phyloP scores from a whole-genome alignment of 306 rosid species.

The Cicer bijugum region DNA sequence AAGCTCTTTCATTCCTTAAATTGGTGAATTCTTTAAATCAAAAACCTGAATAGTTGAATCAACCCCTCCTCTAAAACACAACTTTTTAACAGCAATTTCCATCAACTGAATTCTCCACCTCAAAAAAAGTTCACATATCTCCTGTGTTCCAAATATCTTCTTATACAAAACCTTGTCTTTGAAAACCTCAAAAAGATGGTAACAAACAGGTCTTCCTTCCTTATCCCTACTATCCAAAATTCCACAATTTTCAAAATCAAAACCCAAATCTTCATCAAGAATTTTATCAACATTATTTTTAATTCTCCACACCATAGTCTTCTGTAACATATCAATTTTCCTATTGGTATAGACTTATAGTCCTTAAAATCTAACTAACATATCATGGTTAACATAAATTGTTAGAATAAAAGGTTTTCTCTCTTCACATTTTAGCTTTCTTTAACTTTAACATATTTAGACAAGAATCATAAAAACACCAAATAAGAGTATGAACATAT shows the following conservation, averaged over 20 bases:
- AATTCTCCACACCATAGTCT: slow-evolving; percentile 66
- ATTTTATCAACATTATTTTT: slow-evolving; percentile 44
- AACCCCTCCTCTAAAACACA: slow-evolving; percentile 62
- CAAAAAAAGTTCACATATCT: slow-evolving; percentile 52
- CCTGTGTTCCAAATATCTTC: slow-evolving; percentile 54
- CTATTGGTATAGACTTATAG: too few species aligned
- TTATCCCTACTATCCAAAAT: slow-evolving; percentile 54
- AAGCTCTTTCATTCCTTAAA: too few species aligned
- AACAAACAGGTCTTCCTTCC: slow-evolving; percentile 74
- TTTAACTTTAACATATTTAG: too few species aligned
- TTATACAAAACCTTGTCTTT: slow-evolving; percentile 51
- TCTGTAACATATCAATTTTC: slow-evolving; percentile 60
- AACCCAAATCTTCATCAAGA: slow-evolving; percentile 44
- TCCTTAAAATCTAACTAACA: too few species aligned
- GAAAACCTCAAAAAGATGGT: slow-evolving; percentile 50
- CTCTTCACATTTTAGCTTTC: too few species aligned
- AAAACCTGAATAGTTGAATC: too few species aligned
- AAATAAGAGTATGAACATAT: too few species aligned
- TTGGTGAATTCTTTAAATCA: too few species aligned
- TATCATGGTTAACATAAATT: too few species aligned
- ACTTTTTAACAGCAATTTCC: slow-evolving; percentile 59
- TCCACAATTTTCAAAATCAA: slow-evolving; percentile 48
- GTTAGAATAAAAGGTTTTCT: too few species aligned
- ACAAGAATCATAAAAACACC: too few species aligned
- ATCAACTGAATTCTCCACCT: slow-evolving; percentile 71